Conservation (phyloP, 345 rosid genomes). For the Hibiscus mutabilis region DNA sequence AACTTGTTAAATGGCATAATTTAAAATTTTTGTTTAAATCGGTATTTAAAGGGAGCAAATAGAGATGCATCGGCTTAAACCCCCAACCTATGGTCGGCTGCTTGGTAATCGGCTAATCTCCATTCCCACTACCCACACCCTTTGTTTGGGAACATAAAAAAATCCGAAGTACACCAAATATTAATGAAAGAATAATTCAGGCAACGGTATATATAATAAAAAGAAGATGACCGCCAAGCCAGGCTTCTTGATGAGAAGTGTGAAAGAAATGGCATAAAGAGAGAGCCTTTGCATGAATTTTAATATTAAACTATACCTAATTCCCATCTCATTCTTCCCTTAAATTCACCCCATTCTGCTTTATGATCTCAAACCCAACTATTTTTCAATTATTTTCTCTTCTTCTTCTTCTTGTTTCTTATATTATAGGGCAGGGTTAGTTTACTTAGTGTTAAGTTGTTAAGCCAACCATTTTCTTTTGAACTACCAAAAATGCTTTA, state of each 20-base stretch:
- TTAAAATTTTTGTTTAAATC: too few species aligned
- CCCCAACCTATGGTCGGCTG: too few species aligned
- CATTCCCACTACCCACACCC: conserved; percentile 7
- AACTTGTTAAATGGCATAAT: too few species aligned
- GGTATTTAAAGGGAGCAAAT: too few species aligned
- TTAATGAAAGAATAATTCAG: background rate
- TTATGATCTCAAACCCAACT: conserved; percentile 1
- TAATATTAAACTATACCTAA: conserved; percentile 11
- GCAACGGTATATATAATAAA: background rate
- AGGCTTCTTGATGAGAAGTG: conserved; percentile 9
- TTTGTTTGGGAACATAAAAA: background rate
- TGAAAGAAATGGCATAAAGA: conserved; percentile 1
- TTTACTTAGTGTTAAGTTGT: conserved; percentile 43
- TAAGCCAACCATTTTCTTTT: conserved; percentile 35
- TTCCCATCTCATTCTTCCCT: conserved; percentile 36
- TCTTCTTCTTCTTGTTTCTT: conserved; percentile 23
- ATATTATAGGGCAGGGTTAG: conserved; percentile 20
- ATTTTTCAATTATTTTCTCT: background rate
- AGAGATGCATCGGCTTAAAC: too few species aligned
- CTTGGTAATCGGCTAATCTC: background rate
- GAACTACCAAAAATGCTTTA: conserved; percentile 26
- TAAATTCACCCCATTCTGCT: conserved; percentile 14
- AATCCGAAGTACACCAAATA: background rate
- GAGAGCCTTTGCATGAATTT: conserved; percentile 7
- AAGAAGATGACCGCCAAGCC: conserved; percentile 10